Evolutionary conservation across 2,329 filamentous ascomycete genomes (phyloP), one percentile per base, ranked within the genome.

Genomic region (Diaporthe ilicicola): DNA sequence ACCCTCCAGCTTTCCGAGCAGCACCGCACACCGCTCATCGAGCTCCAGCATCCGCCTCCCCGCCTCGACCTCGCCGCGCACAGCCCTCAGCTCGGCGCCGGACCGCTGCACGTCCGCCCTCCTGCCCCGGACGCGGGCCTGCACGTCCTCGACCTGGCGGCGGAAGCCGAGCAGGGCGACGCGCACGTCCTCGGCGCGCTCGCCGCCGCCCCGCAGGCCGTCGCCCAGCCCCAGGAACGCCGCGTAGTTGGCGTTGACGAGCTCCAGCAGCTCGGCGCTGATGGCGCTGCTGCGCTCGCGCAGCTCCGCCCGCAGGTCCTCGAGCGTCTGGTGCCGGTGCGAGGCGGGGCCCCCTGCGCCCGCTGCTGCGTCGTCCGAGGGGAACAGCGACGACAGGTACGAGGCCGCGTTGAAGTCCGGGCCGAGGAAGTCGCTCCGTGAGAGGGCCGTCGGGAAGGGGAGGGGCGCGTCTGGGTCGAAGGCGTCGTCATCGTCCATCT

Each of bases 221-320:
- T 88, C 90, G 0, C 96, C 97, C 0, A 99, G 83, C 0, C 91
- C 91, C 5, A 99, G 82, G 76, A 99, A 99, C 70, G 95, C 93
- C 59, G 94, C 92, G 80, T 99, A 98, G 81, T 99, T 97, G 65
- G 92, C 89, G 79, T 99, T 99, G 75, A 99, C 96, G 9, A 99
- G 89, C 82, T 98, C 95, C 22, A 99, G 87, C 3, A 99, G 87
- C 83, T 99, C 96, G 73, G 92, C 90, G 77, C 91, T 93, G 73
- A 99, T 91, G 24, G 92, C 88, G 75, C 93, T 89, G 75, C 91
- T 93, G 66, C 97, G 88, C 71, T 94, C 90, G 54, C 95, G 91
- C 19, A 99, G 86, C 78, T 99, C 97, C 6, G 91, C 84, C 44
- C 95, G 93, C 39, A 99, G 86, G 80, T 99, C 96, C 79, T 97